These are phyloP conservation scores for Fusarium sp. DNA, from an alignment of 2,329 filamentous ascomycete species.

Conservation along the genomic window DNA sequence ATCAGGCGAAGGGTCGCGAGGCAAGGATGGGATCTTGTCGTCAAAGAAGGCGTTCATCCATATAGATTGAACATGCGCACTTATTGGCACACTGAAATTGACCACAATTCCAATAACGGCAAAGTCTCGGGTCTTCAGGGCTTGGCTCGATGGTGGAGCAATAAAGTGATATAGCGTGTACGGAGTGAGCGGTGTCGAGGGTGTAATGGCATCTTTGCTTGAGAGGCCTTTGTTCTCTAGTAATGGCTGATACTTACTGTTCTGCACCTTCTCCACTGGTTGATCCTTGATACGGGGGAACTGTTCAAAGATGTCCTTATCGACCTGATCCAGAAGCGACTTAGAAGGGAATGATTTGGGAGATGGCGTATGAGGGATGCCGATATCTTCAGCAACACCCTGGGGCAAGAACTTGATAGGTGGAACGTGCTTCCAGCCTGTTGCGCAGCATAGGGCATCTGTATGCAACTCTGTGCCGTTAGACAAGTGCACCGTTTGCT, in stretches of 20 bases:
- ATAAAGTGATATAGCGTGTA: slow-evolving; percentile 65
- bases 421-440: slow-evolving; percentile 63
- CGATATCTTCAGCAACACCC: slow-evolving; percentile 63
- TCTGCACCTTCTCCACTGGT: slow-evolving; percentile 58
- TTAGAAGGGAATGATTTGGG: slow-evolving; percentile 48
- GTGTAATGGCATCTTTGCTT: slow-evolving; percentile 49
- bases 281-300: slow-evolving; percentile 69
- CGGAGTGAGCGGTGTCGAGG: slow-evolving; percentile 43
- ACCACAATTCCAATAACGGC: slow-evolving; percentile 63
- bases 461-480: slow-evolving; percentile 58
- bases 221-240: slow-evolving; percentile 57
- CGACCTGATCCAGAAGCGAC: slow-evolving; percentile 59
- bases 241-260: slow-evolving; percentile 62
- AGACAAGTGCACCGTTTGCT: slow-evolving; percentile 59
- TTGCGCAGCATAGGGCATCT: slow-evolving; percentile 65
- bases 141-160: slow-evolving; percentile 57
- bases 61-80: slow-evolving; percentile 67
- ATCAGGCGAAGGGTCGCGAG: slow-evolving; percentile 32
- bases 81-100: slow-evolving; percentile 60
- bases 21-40: slow-evolving; percentile 46
- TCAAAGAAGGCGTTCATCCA: slow-evolving; percentile 77
- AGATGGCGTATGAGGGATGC: slow-evolving; percentile 61
- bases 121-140: slow-evolving; percentile 57
- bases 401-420: slow-evolving; percentile 62
- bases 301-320: slow-evolving; percentile 66